These are phyloP conservation scores for Tetracladium maxilliforme DNA, from an alignment of 2,329 filamentous ascomycete genomes.

Conservation along the genomic window DNA sequence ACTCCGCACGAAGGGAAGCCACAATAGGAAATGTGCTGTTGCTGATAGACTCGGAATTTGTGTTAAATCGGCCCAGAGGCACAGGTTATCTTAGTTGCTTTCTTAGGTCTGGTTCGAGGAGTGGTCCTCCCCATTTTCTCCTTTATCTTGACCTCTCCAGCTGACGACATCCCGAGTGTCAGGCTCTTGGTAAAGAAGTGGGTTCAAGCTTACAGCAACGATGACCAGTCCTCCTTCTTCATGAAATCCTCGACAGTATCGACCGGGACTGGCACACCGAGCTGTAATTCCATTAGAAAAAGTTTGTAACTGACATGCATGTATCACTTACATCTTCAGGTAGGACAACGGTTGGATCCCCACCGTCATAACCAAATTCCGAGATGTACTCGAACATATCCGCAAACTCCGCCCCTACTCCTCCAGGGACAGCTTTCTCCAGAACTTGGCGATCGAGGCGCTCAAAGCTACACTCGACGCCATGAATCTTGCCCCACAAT, in stretches of 20 bases:
- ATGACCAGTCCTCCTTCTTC: conserved; percentile 9
- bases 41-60: too few species aligned
- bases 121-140: too few species aligned
- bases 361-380: conserved; percentile 16
- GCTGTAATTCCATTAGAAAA: conserved; percentile 2
- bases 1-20: too few species aligned
- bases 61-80: too few species aligned
- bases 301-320: conserved; percentile 1
- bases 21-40: too few species aligned
- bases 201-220: too few species aligned
- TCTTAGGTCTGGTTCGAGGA: too few species aligned
- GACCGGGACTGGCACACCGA: conserved; percentile 6
- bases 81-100: too few species aligned
- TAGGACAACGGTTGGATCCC: conserved; percentile 14
- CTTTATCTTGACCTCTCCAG: too few species aligned
- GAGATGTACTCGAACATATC: conserved; percentile 15
- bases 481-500: conserved; percentile 7
- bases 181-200: too few species aligned
- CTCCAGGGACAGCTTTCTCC: conserved; percentile 8
- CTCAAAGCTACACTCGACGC: conserved; percentile 4
- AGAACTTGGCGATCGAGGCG: too few species aligned
- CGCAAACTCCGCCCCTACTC: conserved; percentile 12
- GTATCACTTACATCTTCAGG: conserved; percentile 8
- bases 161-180: too few species aligned
- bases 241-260: conserved; percentile 8